Conservation (phyloP, 352 stramenopile species). For the Globisporangium cystogenes region DNA sequence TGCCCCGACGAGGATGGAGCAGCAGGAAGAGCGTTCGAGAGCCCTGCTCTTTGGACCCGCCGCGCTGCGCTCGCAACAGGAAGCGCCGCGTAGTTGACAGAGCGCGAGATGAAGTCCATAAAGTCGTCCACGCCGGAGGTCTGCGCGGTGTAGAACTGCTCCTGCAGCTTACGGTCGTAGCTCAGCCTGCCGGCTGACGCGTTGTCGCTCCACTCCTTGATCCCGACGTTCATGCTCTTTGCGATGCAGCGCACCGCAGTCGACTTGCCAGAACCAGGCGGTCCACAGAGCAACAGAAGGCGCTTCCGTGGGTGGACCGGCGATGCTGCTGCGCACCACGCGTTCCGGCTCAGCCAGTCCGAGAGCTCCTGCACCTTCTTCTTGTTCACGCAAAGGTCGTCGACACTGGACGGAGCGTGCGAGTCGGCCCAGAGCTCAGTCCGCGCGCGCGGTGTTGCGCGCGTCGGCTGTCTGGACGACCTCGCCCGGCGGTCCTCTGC, state of each 20-base stretch:
- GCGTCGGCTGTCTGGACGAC: background rate
- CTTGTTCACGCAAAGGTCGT: constrained; percentile 80
- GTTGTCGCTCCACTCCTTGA: constrained; percentile 80
- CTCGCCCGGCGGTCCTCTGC: constrained; percentile 10
- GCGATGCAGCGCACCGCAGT: constrained; percentile 65
- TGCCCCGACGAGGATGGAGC: constrained; percentile 12
- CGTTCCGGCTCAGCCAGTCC: constrained; percentile 45
- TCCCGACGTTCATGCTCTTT: constrained; percentile 26
- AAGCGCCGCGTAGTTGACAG: constrained; percentile 62
- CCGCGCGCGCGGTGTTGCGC: background rate
- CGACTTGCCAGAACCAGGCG: constrained; percentile 78
- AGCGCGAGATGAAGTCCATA: constrained; percentile 70
- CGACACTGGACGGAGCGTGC: constrained; percentile 30
- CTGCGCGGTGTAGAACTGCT: constrained; percentile 47
- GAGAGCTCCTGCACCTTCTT: constrained; percentile 76
- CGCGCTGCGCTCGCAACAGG: constrained; percentile 14
- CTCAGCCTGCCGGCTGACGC: constrained; percentile 36
- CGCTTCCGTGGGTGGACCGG: constrained; percentile 28
- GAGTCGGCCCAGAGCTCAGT: constrained; percentile 46
- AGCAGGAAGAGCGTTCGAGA: background rate
- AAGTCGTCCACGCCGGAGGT: constrained; percentile 65
- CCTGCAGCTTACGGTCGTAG: constrained; percentile 44
- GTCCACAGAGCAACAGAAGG: constrained; percentile 76
- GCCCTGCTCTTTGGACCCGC: background rate
- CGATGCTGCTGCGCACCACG: constrained; percentile 3